These are phyloP conservation scores for Hyaloscypha finlandica DNA, from an alignment of 495 filamentous ascomycete genomes.

Conservation along the genomic window DNA sequence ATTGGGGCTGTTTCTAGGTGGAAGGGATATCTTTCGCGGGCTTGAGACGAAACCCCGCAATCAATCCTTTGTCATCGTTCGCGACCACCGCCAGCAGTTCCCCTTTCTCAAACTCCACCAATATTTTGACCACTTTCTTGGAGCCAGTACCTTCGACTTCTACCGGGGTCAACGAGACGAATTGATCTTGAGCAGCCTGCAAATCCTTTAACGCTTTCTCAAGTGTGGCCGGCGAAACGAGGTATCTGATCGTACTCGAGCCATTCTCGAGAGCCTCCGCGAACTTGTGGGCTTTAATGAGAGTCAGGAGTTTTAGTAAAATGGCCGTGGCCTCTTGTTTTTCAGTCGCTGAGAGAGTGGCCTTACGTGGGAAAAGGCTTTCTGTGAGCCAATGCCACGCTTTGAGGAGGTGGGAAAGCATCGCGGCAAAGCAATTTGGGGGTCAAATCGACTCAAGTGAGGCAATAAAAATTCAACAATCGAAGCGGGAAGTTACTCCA, in stretches of 20 bases:
- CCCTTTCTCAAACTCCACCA: conserved; percentile 8
- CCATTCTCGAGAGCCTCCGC: conserved; percentile 1
- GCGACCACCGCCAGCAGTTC: conserved; percentile 4
- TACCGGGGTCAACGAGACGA: background rate
- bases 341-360: background rate
- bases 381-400: background rate
- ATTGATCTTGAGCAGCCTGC: background rate
- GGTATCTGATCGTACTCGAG: background rate
- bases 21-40: background rate
- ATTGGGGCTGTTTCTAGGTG: background rate
- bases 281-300: background rate
- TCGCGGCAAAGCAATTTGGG: background rate
- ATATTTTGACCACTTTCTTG: background rate
- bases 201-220: background rate
- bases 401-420: background rate
- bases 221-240: background rate
- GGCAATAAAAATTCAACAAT: too few species aligned
- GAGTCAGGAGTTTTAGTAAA: background rate
- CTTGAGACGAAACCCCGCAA: conserved; percentile 6
- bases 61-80: conserved; percentile 1
- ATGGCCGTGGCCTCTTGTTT: background rate
- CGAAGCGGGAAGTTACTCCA: too few species aligned
- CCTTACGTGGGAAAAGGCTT: background rate
- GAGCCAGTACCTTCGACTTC: conserved; percentile 3
- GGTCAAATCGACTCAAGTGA: too few species aligned